Conservation (phyloP, 2,329 filamentous ascomycete species). For the Penicillium rolfsii region DNA sequence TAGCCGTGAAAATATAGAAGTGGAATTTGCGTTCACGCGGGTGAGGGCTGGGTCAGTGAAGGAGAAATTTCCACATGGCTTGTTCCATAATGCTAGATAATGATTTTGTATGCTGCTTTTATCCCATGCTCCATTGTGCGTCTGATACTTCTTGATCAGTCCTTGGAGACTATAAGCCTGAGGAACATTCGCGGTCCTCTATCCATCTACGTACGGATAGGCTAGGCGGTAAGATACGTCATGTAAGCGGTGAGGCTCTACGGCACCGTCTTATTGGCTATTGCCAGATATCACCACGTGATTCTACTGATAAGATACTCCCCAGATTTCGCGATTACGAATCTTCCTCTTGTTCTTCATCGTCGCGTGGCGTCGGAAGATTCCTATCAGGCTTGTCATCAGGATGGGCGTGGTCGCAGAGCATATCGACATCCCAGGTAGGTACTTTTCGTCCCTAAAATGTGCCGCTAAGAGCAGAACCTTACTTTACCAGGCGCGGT, state of each 20-base stretch:
- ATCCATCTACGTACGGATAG: neutral
- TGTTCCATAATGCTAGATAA: too few species aligned
- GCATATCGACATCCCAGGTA: conserved; percentile 21
- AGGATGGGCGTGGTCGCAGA: conserved; percentile 24
- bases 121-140: neutral
- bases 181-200: neutral
- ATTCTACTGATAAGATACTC: conserved; percentile 9
- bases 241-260: neutral
- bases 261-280: neutral
- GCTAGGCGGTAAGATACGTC: neutral
- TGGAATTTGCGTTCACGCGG: too few species aligned
- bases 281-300: conserved; percentile 9
- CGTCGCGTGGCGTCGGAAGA: conserved; percentile 5
- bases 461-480: neutral
- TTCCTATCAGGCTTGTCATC: neutral
- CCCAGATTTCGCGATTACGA: conserved; percentile 15
- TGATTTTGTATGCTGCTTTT: too few species aligned
- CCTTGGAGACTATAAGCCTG: too few species aligned
- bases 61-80: too few species aligned
- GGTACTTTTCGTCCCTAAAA: neutral
- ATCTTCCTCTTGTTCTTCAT: neutral
- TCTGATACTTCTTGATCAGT: neutral
- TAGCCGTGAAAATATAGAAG: too few species aligned
- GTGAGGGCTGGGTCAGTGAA: too few species aligned
- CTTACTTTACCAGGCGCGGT: conserved; percentile 27